These are phyloP conservation scores for Schizothecium vesticola DNA, from an alignment of 495 filamentous ascomycete species.

Conservation along the genomic window DNA sequence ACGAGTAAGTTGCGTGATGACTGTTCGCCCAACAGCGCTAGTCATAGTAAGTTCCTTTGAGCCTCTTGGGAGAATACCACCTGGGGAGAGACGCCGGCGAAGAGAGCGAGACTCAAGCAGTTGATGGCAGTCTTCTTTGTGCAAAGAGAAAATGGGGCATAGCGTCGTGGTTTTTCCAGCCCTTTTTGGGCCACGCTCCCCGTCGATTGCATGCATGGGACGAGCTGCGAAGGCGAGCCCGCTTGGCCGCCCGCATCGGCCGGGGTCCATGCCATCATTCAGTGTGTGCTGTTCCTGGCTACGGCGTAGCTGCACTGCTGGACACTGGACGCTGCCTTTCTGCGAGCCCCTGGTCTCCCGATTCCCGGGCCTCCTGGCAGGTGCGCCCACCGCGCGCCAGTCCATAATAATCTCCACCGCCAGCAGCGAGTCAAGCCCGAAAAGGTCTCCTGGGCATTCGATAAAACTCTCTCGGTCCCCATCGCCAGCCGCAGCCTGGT, in stretches of 20 bases:
- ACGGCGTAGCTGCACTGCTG: background rate
- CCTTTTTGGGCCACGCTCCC: background rate
- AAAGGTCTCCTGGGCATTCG: background rate
- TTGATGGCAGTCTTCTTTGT: background rate
- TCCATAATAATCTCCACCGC: constrained; percentile 22
- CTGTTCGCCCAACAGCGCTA: background rate
- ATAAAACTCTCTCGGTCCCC: constrained; percentile 7
- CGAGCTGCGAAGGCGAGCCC: background rate
- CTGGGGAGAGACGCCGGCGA: background rate
- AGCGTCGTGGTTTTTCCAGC: background rate
- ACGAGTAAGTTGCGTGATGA: background rate
- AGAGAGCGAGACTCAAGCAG: background rate
- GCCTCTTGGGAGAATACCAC: background rate
- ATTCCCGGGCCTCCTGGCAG: background rate
- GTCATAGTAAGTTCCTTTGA: background rate
- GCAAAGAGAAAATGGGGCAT: background rate
- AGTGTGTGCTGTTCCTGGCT: background rate
- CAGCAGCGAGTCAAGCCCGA: constrained; percentile 18
- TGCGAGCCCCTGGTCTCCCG: background rate
- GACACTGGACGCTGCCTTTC: background rate
- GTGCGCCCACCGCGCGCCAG: background rate
- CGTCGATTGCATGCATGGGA: constrained; percentile 11
- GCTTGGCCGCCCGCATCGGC: constrained; percentile 8
- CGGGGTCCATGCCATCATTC: background rate
- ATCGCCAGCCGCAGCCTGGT: background rate